A percentile compares a stretch with the other conserved stretches of the same genome.
Conservation (phyloP, 495 filamentous ascomycete species). For the Ramalina peruviana region DNA sequence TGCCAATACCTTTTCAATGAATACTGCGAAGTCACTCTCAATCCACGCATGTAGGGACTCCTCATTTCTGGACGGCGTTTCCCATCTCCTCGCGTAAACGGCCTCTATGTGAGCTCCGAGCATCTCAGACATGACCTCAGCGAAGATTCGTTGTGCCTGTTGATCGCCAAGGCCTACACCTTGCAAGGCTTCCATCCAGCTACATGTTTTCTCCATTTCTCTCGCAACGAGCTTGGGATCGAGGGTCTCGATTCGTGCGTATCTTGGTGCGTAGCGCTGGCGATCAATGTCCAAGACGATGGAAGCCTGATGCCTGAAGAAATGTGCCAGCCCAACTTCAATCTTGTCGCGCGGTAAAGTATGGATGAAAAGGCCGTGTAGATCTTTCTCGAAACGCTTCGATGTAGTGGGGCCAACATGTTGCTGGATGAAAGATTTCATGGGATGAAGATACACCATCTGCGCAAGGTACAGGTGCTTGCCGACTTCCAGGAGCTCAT, state of each 20-base stretch:
- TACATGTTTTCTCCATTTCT: constrained; percentile 18
- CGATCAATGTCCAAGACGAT: constrained; percentile 35
- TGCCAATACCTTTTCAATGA: constrained; percentile 50
- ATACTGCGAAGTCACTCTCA: constrained; percentile 52
- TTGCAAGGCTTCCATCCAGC: constrained; percentile 46
- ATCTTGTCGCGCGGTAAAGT: constrained; percentile 40
- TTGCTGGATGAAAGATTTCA: constrained; percentile 28
- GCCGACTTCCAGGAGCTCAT: constrained; percentile 27
- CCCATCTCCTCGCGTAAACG: constrained; percentile 48
- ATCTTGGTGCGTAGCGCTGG: neutral
- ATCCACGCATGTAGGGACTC: constrained; percentile 53
- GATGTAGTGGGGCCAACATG: constrained; percentile 20
- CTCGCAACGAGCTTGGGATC: constrained; percentile 3
- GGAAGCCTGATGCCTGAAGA: constrained; percentile 38
- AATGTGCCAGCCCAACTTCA: constrained; percentile 34
- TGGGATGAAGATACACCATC: constrained; percentile 32
- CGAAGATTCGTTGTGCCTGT: constrained; percentile 61
- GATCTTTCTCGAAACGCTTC: constrained; percentile 39
- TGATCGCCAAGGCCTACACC: constrained; percentile 63
- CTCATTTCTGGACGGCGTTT: constrained; percentile 38
- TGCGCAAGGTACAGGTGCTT: constrained; percentile 30
- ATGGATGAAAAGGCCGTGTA: constrained; percentile 53
- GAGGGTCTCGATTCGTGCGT: constrained; percentile 10
- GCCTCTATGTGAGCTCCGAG: constrained; percentile 51
- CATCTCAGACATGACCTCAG: constrained; percentile 54